phyloP scores from a whole-genome alignment of 805 yeast species.

The Lachancea waltii region DNA sequence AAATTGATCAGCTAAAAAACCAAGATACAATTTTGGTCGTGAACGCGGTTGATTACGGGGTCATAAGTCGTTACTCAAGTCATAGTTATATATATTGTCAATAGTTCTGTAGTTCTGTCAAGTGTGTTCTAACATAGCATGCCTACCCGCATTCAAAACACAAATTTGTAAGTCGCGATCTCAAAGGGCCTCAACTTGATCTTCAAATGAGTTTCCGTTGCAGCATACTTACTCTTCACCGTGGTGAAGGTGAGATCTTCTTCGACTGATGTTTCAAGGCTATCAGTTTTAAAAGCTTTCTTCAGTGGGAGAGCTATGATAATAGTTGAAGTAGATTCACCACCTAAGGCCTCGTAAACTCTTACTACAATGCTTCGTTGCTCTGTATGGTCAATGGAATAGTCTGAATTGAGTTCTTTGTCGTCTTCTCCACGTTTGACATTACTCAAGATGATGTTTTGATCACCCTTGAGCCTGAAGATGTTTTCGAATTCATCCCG shows the following conservation, averaged over 20 bases:
- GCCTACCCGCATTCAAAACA: slow-evolving; percentile 13
- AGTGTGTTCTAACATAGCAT: neutral
- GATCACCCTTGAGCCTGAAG: slow-evolving; percentile 41
- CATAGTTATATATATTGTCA: slow-evolving; percentile 1
- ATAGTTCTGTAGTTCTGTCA: too few species aligned
- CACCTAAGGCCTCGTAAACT: slow-evolving; percentile 86
- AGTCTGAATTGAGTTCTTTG: slow-evolving; percentile 41
- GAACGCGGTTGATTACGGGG: too few species aligned
- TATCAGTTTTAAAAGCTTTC: slow-evolving; percentile 48
- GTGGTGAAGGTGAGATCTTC: slow-evolving; percentile 39
- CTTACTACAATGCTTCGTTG: slow-evolving; percentile 58
- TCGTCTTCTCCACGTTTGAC: slow-evolving; percentile 89
- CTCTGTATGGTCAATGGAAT: slow-evolving; percentile 40
- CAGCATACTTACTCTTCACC: slow-evolving; percentile 35
- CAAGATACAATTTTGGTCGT: too few species aligned
- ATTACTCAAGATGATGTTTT: slow-evolving; percentile 61
- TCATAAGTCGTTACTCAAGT: neutral
- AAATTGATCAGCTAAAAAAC: too few species aligned
- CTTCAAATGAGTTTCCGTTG: slow-evolving; percentile 34
- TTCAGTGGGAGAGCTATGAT: slow-evolving; percentile 40
- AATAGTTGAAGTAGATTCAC: slow-evolving; percentile 51
- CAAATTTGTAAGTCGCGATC: slow-evolving; percentile 44
- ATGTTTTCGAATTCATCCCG: slow-evolving; percentile 25
- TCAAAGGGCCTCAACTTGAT: slow-evolving; percentile 69
- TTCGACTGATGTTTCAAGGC: slow-evolving; percentile 46